A percentile compares a stretch with the other conserved stretches of the same genome.
These are phyloP conservation scores for Globisporangium echinulatum DNA, from an alignment of 352 stramenopile species.

Conservation along the genomic window DNA sequence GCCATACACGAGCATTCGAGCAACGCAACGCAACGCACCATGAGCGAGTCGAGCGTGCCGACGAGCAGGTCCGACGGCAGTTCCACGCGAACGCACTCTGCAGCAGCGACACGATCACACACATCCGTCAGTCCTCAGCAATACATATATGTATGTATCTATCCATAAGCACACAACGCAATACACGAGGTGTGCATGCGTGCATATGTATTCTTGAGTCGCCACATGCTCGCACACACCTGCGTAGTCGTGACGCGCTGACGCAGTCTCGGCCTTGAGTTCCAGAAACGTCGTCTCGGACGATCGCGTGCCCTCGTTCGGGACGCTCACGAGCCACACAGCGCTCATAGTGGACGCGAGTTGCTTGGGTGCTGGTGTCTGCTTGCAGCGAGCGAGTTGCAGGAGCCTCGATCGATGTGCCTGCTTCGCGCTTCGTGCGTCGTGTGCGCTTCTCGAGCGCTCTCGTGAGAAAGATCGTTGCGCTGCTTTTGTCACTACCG, in stretches of 20 bases:
- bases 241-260: conserved; percentile 74
- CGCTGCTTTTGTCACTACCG: background rate
- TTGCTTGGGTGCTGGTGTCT: no score
- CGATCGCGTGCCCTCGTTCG: conserved; percentile 78
- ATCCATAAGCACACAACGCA: no score
- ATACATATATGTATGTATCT: background rate
- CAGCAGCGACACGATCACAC: background rate
- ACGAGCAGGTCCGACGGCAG: conserved; percentile 93
- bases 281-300: conserved; percentile 81
- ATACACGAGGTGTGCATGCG: no score
- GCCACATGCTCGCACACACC: background rate
- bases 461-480: background rate
- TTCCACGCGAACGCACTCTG: conserved; percentile 81
- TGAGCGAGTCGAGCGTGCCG: conserved; percentile 96
- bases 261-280: conserved; percentile 81
- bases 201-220: no score
- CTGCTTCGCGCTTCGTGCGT: background rate
- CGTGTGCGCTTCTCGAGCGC: background rate
- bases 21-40: conserved; percentile 44
- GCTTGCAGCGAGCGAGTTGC: background rate
- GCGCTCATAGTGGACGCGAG: conserved; percentile 11
- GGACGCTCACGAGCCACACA: conserved; percentile 78
- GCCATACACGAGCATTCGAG: background rate
- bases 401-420: background rate
- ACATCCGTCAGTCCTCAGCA: background rate